Base-by-base conservation (phyloP, 495 filamentous ascomycete genomes). In the Penicillium argentinense region DNA sequence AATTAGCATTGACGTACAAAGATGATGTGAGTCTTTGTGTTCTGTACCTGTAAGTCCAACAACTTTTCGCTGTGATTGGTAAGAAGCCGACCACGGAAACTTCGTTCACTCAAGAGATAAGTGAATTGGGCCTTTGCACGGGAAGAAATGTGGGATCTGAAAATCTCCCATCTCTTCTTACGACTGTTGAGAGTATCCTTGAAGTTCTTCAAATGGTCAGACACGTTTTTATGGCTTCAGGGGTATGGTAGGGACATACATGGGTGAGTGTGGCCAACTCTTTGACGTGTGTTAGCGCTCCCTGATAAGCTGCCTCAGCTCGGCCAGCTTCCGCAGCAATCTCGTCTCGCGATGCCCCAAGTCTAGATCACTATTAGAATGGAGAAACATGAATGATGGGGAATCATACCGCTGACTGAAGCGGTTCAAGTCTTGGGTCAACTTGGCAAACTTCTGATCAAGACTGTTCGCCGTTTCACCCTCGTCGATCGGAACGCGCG, bases 41-140 rank as follows among this genome's bases (percentile, higher is more conserved):
- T 11, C 28, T 28, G 4, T 62, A 95, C 88, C 42, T 86, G 77
- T 25, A 99, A 73, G 51, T 93, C 87, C 23, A 97, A 74, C 18
- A 75, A 69, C 53, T 88, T 88, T 21, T 71, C 57, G 33, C 74
- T 67, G 65, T 97, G 93, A 48, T 96, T 84, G 16, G 93, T 76
- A 28, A 83, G 67, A 19, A 97, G 77, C 47, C 80, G 79, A 34
- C 93, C 93, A 14, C 91, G 81, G 68, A 96, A 99, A 12, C 86
- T 82, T 56, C 93, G 80, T 62, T 97, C 91, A 56, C 83, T 87
- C 34, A 99, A 77, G 11, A 97, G 77, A 57, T 90, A 93, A 29
- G 77, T 84, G 60, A 99, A 99, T 50, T 88, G 89, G 13, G 83
- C 81, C 38, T 91, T 83, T 19, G 91, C 90, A 39, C 89, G 82